A percentile compares a stretch with the other conserved stretches of the same genome.
Evolutionary conservation across 2,329 filamentous ascomycete genomes (phyloP).

Genomic region (Lizonia empirigonia): DNA sequence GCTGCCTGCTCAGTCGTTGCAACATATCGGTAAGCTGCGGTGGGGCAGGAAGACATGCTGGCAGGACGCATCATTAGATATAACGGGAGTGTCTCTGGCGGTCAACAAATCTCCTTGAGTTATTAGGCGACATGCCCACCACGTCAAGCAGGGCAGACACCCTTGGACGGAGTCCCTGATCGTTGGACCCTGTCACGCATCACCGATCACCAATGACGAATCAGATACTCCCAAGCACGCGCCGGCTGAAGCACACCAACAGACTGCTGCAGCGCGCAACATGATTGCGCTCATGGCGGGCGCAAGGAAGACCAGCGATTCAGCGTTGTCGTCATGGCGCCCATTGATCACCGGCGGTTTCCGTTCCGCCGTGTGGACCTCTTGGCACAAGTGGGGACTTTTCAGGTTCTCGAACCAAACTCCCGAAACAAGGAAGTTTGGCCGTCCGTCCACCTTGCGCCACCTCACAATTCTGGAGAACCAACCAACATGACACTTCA

Average conservation of each 20-base stretch:
- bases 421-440: conserved; percentile 6
- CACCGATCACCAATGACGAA: conserved; percentile 35
- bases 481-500: neutral
- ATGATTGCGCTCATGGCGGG: conserved; percentile 16
- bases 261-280: conserved; percentile 23
- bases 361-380: conserved; percentile 10
- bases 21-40: conserved; percentile 34
- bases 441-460: conserved; percentile 1
- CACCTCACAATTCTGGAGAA: neutral
- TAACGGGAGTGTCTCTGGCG: conserved; percentile 27
- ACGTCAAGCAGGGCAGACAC: conserved; percentile 40
- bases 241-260: conserved; percentile 25
- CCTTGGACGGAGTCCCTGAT: conserved; percentile 28
- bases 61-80: conserved; percentile 20
- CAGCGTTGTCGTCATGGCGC: conserved; percentile 17
- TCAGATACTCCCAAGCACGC: conserved; percentile 22
- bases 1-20: conserved; percentile 33
- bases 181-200: conserved; percentile 36
- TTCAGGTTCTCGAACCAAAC: conserved; percentile 3
- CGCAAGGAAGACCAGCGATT: conserved; percentile 1
- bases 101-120: conserved; percentile 30
- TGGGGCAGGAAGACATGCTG: conserved; percentile 30
- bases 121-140: conserved; percentile 27
- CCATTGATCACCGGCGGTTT: conserved; percentile 4
- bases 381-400: conserved; percentile 3